Evolutionary conservation across 2,329 filamentous ascomycete species (phyloP).

Genomic region (Epichloe coenophiala): DNA sequence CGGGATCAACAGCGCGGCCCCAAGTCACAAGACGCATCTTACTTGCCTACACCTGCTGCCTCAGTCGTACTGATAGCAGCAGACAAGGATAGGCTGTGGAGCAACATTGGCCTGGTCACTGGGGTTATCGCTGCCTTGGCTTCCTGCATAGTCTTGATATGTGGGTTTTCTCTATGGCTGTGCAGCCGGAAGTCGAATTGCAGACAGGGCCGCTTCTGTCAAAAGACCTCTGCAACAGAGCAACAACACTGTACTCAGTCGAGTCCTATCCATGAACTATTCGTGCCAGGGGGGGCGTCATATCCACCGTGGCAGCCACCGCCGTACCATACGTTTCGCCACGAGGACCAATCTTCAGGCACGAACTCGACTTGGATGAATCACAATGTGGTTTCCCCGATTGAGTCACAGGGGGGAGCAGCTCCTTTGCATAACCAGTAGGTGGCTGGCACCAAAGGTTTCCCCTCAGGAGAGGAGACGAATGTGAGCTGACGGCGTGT

Average conservation of each 20-base stretch:
- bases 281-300: background rate
- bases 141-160: background rate
- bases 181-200: background rate
- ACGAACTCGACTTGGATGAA: background rate
- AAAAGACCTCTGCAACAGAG: background rate
- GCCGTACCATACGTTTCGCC: background rate
- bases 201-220: background rate
- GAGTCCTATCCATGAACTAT: background rate
- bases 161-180: background rate
- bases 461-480: background rate
- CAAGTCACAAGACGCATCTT: background rate
- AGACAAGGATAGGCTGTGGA: background rate
- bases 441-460: background rate
- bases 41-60: background rate
- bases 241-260: background rate
- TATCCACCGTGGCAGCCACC: background rate
- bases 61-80: background rate
- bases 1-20: background rate
- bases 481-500: background rate
- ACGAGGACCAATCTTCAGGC: background rate
- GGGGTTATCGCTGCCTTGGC: background rate
- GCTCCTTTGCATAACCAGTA: background rate
- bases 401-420: background rate
- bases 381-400: background rate
- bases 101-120: background rate